Evolutionary conservation across 2,329 filamentous ascomycete species (phyloP), one percentile per base, ranked within the genome.

Genomic region (Diaporthe helianthi): DNA sequence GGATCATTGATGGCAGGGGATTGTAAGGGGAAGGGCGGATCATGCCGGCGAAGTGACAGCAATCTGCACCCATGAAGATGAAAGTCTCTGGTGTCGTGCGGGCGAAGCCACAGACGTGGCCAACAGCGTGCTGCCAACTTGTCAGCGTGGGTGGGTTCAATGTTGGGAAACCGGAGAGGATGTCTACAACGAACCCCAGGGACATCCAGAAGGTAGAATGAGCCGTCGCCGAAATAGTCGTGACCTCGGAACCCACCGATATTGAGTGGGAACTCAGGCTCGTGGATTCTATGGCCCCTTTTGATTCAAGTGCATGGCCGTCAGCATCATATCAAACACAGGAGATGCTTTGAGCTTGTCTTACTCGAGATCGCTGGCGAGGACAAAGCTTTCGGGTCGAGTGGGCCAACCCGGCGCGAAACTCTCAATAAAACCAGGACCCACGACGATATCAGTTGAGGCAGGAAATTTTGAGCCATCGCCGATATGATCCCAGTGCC

Each of bases 181-280:
- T 19, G 13, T 24, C 12, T 17, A 5, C 4, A 55, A 55, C 52
- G 9, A 24, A 55, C 52, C 52, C 52, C 52, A 24, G 52, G 52
- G 4, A 55, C 33, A 55, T 55, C 52, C n/a, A 55, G n/a, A 38
- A 55, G 52, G 17, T 55, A 55, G 52, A 55, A 55, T 17, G 52
- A 55, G 6, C 52, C 52, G n/a, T 55, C 52, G 9, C 31, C 52
- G 38, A 55, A 55, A 38, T 55, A 55, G n/a, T 55, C 52, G 10
- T 55, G 22, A 10, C 31, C 52, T 24, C 31, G 31, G 5, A 55
- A 55, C 17, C 52, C 52, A 19, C 52, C 52, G 10, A 55, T 24
- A 2, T n/a, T 55, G 0, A 55, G 33, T 4, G 52, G 52, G 6
- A 55, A 55, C 10, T 36, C n/a, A 4, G 52, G 52, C 24, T 55